Evolutionary conservation across 163 green algal genomes (phyloP).

Genomic region (Chloromonas sp.): DNA sequence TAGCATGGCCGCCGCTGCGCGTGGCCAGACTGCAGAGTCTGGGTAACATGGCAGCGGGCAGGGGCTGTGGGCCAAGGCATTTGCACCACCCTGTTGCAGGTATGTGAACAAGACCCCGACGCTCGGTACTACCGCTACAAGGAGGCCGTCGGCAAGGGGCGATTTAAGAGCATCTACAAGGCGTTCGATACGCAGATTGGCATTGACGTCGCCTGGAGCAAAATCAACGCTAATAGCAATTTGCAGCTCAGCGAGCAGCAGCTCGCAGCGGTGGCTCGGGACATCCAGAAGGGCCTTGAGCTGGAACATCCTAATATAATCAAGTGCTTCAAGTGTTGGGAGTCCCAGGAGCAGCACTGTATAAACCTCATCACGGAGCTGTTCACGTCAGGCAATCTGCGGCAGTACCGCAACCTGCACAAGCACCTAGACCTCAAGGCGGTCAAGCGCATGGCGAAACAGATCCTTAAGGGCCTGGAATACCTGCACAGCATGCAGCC

Average conservation of each 20-base stretch:
- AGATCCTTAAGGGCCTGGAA: constrained; percentile 80
- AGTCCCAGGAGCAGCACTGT: constrained; percentile 50
- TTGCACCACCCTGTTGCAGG: background rate
- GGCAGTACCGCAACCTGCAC: constrained; percentile 81
- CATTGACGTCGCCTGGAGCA: constrained; percentile 90
- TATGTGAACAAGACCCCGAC: constrained; percentile 54
- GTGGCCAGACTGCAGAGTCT: too few relatives aligned
- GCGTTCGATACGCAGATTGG: constrained; percentile 77
- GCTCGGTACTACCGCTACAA: constrained; percentile 70
- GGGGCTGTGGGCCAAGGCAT: too few relatives aligned
- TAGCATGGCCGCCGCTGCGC: too few relatives aligned
- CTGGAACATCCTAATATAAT: constrained; percentile 91
- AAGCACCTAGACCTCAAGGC: constrained; percentile 78
- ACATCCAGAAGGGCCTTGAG: constrained; percentile 66
- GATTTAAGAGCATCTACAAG: constrained; percentile 91
- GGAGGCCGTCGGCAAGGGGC: constrained; percentile 73
- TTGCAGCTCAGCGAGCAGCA: constrained; percentile 59
- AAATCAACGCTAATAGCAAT: constrained; percentile 56
- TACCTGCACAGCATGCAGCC: constrained; percentile 81
- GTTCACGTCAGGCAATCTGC: constrained; percentile 88
- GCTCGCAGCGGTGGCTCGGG: constrained; percentile 60
- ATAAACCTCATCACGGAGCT: constrained; percentile 95
- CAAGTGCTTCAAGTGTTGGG: constrained; percentile 81
- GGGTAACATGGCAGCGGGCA: too few relatives aligned
- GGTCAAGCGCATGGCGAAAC: constrained; percentile 84